Base-by-base conservation (phyloP, 129 eudicot genomes). In the Flaveria linearis region DNA sequence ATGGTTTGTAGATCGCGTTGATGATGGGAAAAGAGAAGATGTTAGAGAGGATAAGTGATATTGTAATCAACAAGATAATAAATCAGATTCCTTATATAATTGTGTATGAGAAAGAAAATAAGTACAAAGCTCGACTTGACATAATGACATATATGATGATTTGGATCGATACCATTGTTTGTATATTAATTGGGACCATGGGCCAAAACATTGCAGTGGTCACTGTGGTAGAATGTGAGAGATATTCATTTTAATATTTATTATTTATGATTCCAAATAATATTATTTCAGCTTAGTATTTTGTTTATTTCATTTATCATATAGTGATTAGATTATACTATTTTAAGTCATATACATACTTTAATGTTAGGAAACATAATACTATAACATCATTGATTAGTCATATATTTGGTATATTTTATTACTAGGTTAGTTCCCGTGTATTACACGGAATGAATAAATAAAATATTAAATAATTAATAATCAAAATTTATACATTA, bases 171-270 rank as follows among this genome's bases (percentile, higher is more conserved):
- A 68, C 49, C 45, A 55, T 68, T 77, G 75, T 56, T 68, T 68
- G 60, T 68, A 39, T 76, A 52, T 76, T 36, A 9, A 23, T n/a
- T 55, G 28, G 75, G 58, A 2, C 58, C 30, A 53, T 76, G 30
- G 33, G 49, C 52, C 22, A 55, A 41, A 56, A 68, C 46, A 46
- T 68, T 16, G 45, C 81, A 68, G 81, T 77, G 68, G 57, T 16
- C 67, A 77, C 28, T 9, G 2, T 41, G 53, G 42, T 73, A 58
- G 39, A 57, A 57, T 23, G 14, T 41, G 69, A 23, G 42, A n/a
- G 52, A 52, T 39, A 72, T 55, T 11, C 39, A 3, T 14, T 50
- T 53, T 11, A 52, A 33, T 33, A 8, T 28, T 28, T 30, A 9
- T 1, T 15, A 28, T 23, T 61, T 26, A 61, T 49, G 5, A 49